Conservation (phyloP, 345 rosid genomes). For the Citrus sp. region DNA sequence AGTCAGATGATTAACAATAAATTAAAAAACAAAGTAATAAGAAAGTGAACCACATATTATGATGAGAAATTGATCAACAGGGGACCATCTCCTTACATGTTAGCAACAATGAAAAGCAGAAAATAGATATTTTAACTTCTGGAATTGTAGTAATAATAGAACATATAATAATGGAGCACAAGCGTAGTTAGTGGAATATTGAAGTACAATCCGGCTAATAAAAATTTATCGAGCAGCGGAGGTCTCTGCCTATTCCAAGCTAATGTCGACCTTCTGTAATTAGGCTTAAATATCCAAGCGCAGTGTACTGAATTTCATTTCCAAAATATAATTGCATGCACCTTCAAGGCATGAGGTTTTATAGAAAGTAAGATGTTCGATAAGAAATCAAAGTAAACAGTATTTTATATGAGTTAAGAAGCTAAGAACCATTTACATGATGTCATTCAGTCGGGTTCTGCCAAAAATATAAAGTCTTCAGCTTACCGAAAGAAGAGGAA, state of each 20-base stretch:
- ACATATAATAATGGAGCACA: background rate
- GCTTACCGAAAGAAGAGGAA: constrained; percentile 76
- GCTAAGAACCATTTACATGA: background rate
- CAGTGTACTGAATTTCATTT: background rate
- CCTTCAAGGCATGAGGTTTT: no score
- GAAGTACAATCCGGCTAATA: background rate
- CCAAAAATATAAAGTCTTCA: constrained; percentile 1
- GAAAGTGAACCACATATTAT: background rate
- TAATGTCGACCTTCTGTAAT: background rate
- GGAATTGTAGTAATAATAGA: background rate
- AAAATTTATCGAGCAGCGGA: background rate
- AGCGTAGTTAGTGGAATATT: background rate
- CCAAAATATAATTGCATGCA: background rate
- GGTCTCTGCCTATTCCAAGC: background rate
- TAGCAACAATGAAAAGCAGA: no score
- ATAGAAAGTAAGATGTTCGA: no score
- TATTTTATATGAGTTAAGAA: no score
- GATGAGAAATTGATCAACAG: background rate
- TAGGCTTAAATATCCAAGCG: background rate
- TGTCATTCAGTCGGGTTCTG: background rate
- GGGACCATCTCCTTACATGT: no score
- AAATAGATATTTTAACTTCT: no score
- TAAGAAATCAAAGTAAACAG: background rate
- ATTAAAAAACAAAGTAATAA: background rate
- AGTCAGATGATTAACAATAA: background rate